phyloP scores from a whole-genome alignment of 805 yeast species.

The Yamadazyma ubonensis region DNA sequence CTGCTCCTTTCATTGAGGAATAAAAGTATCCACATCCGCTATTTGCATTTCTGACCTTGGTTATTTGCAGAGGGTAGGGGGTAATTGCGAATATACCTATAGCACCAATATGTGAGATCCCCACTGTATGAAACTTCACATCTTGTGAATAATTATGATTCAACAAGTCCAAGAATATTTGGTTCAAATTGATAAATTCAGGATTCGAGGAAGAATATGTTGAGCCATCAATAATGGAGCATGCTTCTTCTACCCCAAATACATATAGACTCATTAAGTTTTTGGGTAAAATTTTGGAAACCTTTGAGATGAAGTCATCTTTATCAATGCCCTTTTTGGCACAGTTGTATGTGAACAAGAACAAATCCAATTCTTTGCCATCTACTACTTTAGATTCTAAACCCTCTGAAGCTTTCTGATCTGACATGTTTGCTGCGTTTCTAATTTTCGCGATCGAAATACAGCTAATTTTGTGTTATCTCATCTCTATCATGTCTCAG shows the following conservation, averaged over 20 bases:
- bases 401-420: neutral
- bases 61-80: slow-evolving; percentile 37
- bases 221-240: slow-evolving; percentile 55
- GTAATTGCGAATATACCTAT: slow-evolving; percentile 54
- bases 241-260: slow-evolving; percentile 67
- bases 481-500: slow-evolving; percentile 21
- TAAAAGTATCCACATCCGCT: slow-evolving; percentile 56
- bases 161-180: slow-evolving; percentile 35
- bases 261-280: slow-evolving; percentile 47
- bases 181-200: slow-evolving; percentile 36
- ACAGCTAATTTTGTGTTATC: slow-evolving; percentile 2
- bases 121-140: slow-evolving; percentile 41
- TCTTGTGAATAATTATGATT: slow-evolving; percentile 27
- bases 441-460: neutral
- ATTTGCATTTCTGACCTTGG: slow-evolving; percentile 25
- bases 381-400: too few species aligned
- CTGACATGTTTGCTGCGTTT: slow-evolving; percentile 4
- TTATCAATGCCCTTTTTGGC: slow-evolving; percentile 46
- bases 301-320: slow-evolving; percentile 27
- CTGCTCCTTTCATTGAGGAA: slow-evolving; percentile 75
- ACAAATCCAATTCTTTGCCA: slow-evolving; percentile 19
- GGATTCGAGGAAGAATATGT: slow-evolving; percentile 36
- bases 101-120: slow-evolving; percentile 52
- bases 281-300: slow-evolving; percentile 28
- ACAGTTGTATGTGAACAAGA: slow-evolving; percentile 54